Evolutionary conservation across 805 yeast species (phyloP), one percentile per base, ranked within the genome.

Genomic region (Ogataea angusta): DNA sequence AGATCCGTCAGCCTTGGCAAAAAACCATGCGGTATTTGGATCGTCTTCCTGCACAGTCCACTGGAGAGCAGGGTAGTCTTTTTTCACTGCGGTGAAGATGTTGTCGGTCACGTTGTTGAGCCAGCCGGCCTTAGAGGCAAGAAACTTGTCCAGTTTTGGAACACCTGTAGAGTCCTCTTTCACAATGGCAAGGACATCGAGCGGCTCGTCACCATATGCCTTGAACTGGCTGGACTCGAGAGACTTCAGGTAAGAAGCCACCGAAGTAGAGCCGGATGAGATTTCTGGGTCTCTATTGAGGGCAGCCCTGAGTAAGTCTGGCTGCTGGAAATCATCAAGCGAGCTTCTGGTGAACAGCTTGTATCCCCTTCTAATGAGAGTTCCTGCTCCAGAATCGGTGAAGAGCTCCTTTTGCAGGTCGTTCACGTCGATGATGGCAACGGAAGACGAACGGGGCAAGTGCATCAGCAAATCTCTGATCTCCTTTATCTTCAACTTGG

Each of bases 331-430:
- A 47, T 85, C 91, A 27, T 70, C 66, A 40, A 89, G 68, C 16
- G 84, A 76, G 56, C 78, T 75, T 62, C 88, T 80, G 56, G 79
- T 81, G 43, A 83, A 63, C 51, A 93, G 74, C 68, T 87, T 88
- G 70, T 91, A 87, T 48, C 99, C 99, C 66, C 99, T 82, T 76
- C 99, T 85, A 56, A 93, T 89, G 70, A 93, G 75, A 33, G 99
- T 93, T 60, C 99, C 99, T 22, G 99, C 99, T 66, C 99, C 99
- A 13, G 96, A 85, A 64, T 93, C 99, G 29, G 99, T 93, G 69
- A 93, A 93, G 59, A 93, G 77, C 67, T 93, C 99, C 64, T 91
- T 93, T 69, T 93, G 98, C 58, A 93, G 75, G 62, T 93, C 97
- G 56, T 86, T 78, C 32, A 93, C 97, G 52, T 91, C 86, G 56